Conservation (phyloP, 345 rosid genomes). For the Atalantia buxifolia region DNA sequence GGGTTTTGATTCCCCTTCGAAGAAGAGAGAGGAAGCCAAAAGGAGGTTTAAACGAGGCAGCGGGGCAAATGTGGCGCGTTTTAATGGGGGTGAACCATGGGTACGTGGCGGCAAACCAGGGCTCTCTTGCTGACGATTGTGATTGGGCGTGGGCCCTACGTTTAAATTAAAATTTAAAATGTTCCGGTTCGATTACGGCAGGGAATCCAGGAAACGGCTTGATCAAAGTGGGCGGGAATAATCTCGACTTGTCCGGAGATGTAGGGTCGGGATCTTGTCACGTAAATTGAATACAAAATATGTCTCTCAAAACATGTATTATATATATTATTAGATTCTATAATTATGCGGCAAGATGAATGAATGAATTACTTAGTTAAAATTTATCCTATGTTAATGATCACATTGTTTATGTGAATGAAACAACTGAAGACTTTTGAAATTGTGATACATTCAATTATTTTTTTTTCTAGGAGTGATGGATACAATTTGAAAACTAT, state of each 20-base stretch:
- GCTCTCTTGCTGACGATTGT: slow-evolving; percentile 9
- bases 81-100: slow-evolving; percentile 12
- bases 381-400: too few species aligned
- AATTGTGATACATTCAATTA: too few species aligned
- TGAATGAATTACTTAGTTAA: not conserved
- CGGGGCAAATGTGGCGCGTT: slow-evolving; percentile 61
- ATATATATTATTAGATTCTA: too few species aligned
- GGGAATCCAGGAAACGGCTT: not conserved
- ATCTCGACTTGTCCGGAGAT: not conserved
- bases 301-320: too few species aligned
- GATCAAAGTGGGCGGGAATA: slow-evolving; percentile 1
- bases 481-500: too few species aligned
- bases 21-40: not conserved
- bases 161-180: not conserved
- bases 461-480: too few species aligned
- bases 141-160: not conserved
- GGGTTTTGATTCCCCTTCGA: slow-evolving; percentile 25
- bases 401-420: too few species aligned
- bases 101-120: slow-evolving; percentile 33
- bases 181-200: not conserved
- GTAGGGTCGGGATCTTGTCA: not conserved
- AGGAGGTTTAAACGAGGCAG: slow-evolving; percentile 37
- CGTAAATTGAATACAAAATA: not conserved
- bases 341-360: not conserved
- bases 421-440: not conserved